Conservation (phyloP, 352 stramenopile species). For the Sclerospora graminicola region DNA sequence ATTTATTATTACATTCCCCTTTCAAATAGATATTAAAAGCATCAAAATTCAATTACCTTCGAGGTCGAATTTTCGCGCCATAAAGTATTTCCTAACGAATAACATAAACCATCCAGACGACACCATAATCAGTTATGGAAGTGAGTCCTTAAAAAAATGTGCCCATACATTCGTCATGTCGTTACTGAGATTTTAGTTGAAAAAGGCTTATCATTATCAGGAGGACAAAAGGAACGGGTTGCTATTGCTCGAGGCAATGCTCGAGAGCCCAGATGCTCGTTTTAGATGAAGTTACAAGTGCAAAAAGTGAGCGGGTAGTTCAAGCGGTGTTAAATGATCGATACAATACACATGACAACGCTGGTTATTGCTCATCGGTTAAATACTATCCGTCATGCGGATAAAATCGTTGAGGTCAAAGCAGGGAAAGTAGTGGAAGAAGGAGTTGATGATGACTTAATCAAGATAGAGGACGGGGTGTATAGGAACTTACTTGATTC, state of each 20-base stretch:
- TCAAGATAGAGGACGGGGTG: slow-evolving; percentile 11
- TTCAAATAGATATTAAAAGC: too few relatives aligned
- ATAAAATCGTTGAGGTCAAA: slow-evolving; percentile 40
- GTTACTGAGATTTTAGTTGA: slow-evolving; percentile 56
- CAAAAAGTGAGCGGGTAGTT: slow-evolving; percentile 22
- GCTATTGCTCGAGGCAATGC: slow-evolving; percentile 46
- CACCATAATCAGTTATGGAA: too few relatives aligned
- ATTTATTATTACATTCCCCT: too few relatives aligned
- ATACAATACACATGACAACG: slow-evolving; percentile 19
- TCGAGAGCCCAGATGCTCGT: slow-evolving; percentile 36
- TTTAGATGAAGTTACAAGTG: slow-evolving; percentile 50
- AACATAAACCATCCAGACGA: too few relatives aligned
- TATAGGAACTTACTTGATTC: slow-evolving; percentile 20
- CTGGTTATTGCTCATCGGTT: slow-evolving; percentile 37
- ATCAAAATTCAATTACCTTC: too few relatives aligned
- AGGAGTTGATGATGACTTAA: slow-evolving; percentile 27
- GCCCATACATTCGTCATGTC: slow-evolving; percentile 55
- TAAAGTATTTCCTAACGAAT: too few relatives aligned
- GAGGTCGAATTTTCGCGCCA: too few relatives aligned
- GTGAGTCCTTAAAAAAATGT: too few relatives aligned
- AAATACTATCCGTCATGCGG: slow-evolving; percentile 28
- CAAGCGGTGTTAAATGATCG: slow-evolving; percentile 13
- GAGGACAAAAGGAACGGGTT: slow-evolving; percentile 31
- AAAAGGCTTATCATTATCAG: slow-evolving; percentile 78
- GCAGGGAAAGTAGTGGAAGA: slow-evolving; percentile 32